Percentiles rank a stretch among this genome's conserved stretches.
Conservation (phyloP, 306 rosid genomes). For the Cicer arietinum region DNA sequence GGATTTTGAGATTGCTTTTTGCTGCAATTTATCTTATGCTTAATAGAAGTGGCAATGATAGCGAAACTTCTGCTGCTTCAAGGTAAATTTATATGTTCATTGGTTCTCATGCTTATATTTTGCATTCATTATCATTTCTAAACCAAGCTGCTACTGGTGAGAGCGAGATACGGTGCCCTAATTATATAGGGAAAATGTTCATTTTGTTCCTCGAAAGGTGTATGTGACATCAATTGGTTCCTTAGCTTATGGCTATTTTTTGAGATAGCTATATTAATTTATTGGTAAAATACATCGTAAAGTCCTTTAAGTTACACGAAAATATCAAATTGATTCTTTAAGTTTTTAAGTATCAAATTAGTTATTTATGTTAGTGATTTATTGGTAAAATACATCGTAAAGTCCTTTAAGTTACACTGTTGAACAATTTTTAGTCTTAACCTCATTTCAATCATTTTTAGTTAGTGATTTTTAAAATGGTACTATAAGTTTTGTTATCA, state of each 20-base stretch:
- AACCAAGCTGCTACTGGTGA: conserved; percentile 19
- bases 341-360: no score
- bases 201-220: conserved; percentile 28
- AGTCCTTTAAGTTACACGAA: no score
- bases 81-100: conserved; percentile 62
- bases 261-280: conserved; percentile 1
- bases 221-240: conserved; percentile 16
- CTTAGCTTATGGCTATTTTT: conserved; percentile 36
- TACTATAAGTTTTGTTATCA: no score
- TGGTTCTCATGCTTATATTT: conserved; percentile 20
- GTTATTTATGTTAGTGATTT: no score
- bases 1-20: conserved; percentile 84
- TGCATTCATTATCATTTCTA: conserved; percentile 37
- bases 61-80: conserved; percentile 87
- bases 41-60: conserved; percentile 73
- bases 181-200: conserved; percentile 5
- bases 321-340: no score
- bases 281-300: no score
- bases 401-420: no score
- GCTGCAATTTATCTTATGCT: conserved; percentile 85
- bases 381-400: no score
- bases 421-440: no score
- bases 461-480: no score
- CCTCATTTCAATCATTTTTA: no score
- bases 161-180: conserved; percentile 9